Evolutionary conservation across 2,329 filamentous ascomycete species (phyloP).

Genomic region (Pseudocercospora ulei): DNA sequence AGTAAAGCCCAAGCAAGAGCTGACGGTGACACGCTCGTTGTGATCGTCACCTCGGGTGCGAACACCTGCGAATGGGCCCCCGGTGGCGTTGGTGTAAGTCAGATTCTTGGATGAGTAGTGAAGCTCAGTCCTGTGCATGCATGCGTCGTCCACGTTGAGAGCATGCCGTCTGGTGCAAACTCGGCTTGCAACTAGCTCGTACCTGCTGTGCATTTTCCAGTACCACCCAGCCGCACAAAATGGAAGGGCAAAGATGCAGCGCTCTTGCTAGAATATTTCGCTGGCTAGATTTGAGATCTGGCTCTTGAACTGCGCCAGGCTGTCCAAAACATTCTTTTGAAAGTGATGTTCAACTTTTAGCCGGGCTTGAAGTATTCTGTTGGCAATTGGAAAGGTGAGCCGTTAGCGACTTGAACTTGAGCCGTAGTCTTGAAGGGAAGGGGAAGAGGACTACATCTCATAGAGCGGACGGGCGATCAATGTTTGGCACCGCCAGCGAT

Average conservation of each 20-base stretch:
- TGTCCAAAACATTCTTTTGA: too few relatives aligned
- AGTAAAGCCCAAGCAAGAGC: slow-evolving; percentile 45
- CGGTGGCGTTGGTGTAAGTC: slow-evolving; percentile 50
- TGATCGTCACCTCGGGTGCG: slow-evolving; percentile 28
- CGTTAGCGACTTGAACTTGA: too few relatives aligned
- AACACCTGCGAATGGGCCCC: slow-evolving; percentile 45
- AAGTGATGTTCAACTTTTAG: too few relatives aligned
- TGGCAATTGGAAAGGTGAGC: too few relatives aligned
- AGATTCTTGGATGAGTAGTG: slow-evolving; percentile 30
- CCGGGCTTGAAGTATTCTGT: too few relatives aligned
- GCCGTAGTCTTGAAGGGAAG: too few relatives aligned
- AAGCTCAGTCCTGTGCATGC: slow-evolving; percentile 2
- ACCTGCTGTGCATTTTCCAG: background rate
- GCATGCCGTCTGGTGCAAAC: background rate
- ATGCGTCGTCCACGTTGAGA: slow-evolving; percentile 1
- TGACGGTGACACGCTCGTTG: slow-evolving; percentile 43
- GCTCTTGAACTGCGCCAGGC: too few relatives aligned
- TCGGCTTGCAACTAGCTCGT: background rate
- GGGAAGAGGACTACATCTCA: too few relatives aligned
- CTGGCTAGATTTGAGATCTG: too few relatives aligned
- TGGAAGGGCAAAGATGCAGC: background rate
- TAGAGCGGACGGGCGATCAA: too few relatives aligned
- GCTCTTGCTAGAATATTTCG: background rate
- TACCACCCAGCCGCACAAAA: background rate
- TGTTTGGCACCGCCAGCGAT: background rate